Evolutionary conservation across 495 filamentous ascomycete species (phyloP).

Genomic region (Emericellopsis terricola): DNA sequence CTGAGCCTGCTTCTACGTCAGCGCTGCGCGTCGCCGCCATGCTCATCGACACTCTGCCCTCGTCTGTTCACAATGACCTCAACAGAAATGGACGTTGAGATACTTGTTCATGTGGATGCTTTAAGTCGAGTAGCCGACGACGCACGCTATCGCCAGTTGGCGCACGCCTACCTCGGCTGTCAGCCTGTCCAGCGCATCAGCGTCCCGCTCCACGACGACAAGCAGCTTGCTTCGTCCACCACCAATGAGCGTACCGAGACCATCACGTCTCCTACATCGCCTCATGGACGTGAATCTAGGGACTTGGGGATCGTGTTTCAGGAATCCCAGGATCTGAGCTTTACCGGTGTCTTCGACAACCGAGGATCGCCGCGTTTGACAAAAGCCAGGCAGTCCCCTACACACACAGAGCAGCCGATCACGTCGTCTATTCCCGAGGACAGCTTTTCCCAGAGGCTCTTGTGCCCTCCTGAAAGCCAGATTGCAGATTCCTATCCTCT

Average conservation of each 20-base stretch:
- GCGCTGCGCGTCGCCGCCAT: constrained; percentile 1
- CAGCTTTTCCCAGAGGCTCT: constrained; percentile 1
- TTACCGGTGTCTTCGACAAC: constrained; percentile 26
- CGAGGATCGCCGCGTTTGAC: constrained; percentile 17
- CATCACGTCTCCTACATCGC: constrained; percentile 6
- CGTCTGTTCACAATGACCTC: constrained; percentile 7
- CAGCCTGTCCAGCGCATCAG: constrained; percentile 12
- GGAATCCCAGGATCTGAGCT: constrained; percentile 20
- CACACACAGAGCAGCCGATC: neutral
- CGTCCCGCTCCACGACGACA: neutral
- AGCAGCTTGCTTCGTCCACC: neutral
- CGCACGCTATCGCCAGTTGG: constrained; percentile 40
- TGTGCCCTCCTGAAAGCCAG: constrained; percentile 1
- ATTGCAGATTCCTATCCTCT: constrained; percentile 3
- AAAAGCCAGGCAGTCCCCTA: neutral
- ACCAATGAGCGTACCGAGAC: constrained; percentile 2
- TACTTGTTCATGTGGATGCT: constrained; percentile 52
- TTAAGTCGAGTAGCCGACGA: constrained; percentile 44
- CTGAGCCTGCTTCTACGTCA: neutral
- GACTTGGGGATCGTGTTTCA: too few relatives aligned
- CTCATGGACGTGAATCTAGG: too few relatives aligned
- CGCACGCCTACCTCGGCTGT: constrained; percentile 41
- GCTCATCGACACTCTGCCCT: constrained; percentile 6
- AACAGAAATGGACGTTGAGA: constrained; percentile 38
- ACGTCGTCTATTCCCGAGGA: neutral